phyloP scores from a whole-genome alignment of 2,329 filamentous ascomycete genomes.

The Apiospora rasikravindrae region DNA sequence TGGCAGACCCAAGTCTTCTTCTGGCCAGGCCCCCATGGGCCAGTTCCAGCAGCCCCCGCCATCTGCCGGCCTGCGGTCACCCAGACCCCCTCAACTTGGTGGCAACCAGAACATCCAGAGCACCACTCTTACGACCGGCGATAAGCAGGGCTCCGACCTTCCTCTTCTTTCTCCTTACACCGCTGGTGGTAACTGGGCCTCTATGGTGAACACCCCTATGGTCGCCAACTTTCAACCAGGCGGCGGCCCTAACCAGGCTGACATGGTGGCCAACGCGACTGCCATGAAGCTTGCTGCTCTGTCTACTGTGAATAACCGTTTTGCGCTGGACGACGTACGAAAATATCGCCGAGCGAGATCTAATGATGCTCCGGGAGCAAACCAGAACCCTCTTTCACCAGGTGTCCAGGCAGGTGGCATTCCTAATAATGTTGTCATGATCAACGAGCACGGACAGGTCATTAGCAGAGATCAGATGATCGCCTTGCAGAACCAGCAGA shows the following conservation, averaged over 20 bases:
- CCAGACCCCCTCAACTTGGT: slow-evolving; percentile 72
- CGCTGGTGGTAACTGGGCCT: slow-evolving; percentile 91
- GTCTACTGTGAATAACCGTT: slow-evolving; percentile 97
- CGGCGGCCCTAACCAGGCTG: slow-evolving; percentile 73
- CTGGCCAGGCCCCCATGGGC: slow-evolving; percentile 79
- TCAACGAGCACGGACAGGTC: slow-evolving; percentile 90
- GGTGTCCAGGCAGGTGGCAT: slow-evolving; percentile 67
- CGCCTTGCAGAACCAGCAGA: slow-evolving; percentile 74
- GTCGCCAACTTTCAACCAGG: slow-evolving; percentile 80
- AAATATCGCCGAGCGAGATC: slow-evolving; percentile 94
- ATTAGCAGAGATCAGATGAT: slow-evolving; percentile 85
- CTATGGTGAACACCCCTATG: slow-evolving; percentile 98
- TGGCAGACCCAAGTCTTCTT: slow-evolving; percentile 77
- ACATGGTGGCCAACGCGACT: slow-evolving; percentile 98
- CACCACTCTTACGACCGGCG: slow-evolving; percentile 77
- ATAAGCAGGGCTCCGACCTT: slow-evolving; percentile 72
- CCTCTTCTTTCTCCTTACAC: slow-evolving; percentile 86
- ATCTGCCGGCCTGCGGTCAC: slow-evolving; percentile 79
- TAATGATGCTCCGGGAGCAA: slow-evolving; percentile 73
- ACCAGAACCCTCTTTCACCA: slow-evolving; percentile 69
- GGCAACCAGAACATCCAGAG: slow-evolving; percentile 77
- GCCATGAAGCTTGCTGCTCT: slow-evolving; percentile 98
- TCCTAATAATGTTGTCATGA: slow-evolving; percentile 86
- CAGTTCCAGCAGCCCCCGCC: slow-evolving; percentile 88
- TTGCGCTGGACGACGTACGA: slow-evolving; percentile 93